phyloP scores from a whole-genome alignment of 1,139 yeast species.

The Hansenula anomala region DNA sequence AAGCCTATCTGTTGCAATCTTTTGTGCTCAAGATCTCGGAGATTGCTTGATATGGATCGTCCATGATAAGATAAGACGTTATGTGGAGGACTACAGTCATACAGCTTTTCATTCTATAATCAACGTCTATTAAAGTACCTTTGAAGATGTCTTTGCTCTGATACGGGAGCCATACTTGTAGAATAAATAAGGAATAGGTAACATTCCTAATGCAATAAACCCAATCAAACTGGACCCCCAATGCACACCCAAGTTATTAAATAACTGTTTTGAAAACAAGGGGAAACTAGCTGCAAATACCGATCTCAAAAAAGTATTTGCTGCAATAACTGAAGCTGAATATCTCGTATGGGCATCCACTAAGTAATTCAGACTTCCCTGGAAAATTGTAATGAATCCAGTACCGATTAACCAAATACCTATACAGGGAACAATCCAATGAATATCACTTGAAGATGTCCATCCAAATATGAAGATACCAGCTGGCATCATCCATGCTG shows the following conservation, averaged over 20 bases:
- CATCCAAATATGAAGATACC: conserved; percentile 69
- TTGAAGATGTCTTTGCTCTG: conserved; percentile 40
- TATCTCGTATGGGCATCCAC: conserved; percentile 50
- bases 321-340: conserved; percentile 73
- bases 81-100: no score
- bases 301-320: conserved; percentile 62
- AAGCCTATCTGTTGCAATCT: no score
- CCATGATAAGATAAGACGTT: no score
- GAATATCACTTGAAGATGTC: conserved; percentile 46
- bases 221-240: conserved; percentile 58
- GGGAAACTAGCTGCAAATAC: conserved; percentile 68
- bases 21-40: no score
- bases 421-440: conserved; percentile 63
- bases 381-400: conserved; percentile 53
- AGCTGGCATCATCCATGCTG: conserved; percentile 47
- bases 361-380: conserved; percentile 49
- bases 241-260: conserved; percentile 39
- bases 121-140: background rate
- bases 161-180: conserved; percentile 44
- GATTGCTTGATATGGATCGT: no score
- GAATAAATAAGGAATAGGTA: conserved; percentile 56
- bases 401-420: conserved; percentile 56
- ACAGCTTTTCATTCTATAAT: no score
- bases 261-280: conserved; percentile 51
- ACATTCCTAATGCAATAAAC: conserved; percentile 46